These are phyloP conservation scores for Arachnopeziza araneosa DNA, from an alignment of 2,329 filamentous ascomycete species.

Conservation along the genomic window DNA sequence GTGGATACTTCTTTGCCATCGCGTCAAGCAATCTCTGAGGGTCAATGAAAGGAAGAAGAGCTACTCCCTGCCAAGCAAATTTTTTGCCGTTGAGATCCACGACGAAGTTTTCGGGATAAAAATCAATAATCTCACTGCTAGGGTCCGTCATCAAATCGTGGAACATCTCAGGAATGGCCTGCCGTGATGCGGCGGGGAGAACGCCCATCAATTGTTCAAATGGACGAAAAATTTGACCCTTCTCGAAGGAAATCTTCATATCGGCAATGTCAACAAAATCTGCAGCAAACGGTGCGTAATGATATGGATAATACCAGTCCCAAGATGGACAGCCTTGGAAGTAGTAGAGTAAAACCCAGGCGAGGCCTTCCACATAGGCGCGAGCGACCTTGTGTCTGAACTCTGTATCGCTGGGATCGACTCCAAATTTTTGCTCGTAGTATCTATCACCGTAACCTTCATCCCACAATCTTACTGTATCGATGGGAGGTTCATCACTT, in stretches of 20 bases:
- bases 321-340: slow-evolving; percentile 97
- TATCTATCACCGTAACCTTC: slow-evolving; percentile 92
- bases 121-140: slow-evolving; percentile 91
- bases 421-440: slow-evolving; percentile 93
- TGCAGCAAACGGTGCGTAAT: slow-evolving; percentile 94
- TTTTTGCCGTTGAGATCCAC: slow-evolving; percentile 97
- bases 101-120: slow-evolving; percentile 91
- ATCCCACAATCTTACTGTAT: slow-evolving; percentile 90
- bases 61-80: slow-evolving; percentile 95
- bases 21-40: slow-evolving; percentile 78
- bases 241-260: slow-evolving; percentile 75
- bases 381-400: slow-evolving; percentile 86
- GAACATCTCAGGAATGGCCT: slow-evolving; percentile 83
- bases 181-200: slow-evolving; percentile 84
- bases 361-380: slow-evolving; percentile 89
- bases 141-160: slow-evolving; percentile 84
- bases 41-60: slow-evolving; percentile 91
- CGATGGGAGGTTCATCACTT: slow-evolving; percentile 59
- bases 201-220: slow-evolving; percentile 99
- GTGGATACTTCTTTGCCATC: slow-evolving; percentile 75
- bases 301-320: slow-evolving; percentile 99
- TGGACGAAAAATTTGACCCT: slow-evolving; percentile 79
- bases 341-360: slow-evolving; percentile 95
- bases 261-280: slow-evolving; percentile 83
- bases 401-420: slow-evolving; percentile 70